Conservation (phyloP, 176 grass and related monocot species). For the Carex kokanica region DNA sequence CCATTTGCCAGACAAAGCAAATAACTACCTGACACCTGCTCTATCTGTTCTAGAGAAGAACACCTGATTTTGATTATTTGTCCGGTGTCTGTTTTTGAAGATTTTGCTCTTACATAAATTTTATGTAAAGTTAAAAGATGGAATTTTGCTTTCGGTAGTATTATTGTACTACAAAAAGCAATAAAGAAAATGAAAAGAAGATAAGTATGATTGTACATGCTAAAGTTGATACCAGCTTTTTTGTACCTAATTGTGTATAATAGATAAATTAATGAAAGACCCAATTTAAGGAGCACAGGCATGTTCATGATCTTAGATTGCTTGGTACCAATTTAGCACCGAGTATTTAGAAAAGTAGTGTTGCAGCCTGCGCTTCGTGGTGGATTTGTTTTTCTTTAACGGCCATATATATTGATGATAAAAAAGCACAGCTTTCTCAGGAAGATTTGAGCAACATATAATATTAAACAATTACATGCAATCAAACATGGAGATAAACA, state of each 20-base stretch:
- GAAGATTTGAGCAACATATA: too few relatives aligned
- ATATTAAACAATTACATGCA: too few relatives aligned
- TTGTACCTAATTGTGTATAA: slow-evolving; percentile 18
- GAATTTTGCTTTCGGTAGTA: background rate
- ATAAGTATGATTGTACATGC: background rate
- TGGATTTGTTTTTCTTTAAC: too few relatives aligned
- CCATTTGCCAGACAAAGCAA: slow-evolving; percentile 98
- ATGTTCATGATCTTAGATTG: background rate
- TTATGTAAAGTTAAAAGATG: background rate
- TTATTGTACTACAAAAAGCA: background rate
- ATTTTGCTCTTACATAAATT: slow-evolving; percentile 1
- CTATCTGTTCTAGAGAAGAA: slow-evolving; percentile 96
- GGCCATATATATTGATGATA: too few relatives aligned
- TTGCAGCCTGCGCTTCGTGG: too few relatives aligned
- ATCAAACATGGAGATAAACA: background rate
- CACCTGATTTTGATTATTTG: slow-evolving; percentile 46
- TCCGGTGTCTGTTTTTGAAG: background rate
- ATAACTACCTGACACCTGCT: slow-evolving; percentile 93
- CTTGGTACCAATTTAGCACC: background rate
- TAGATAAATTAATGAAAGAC: slow-evolving; percentile 14
- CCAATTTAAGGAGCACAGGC: background rate
- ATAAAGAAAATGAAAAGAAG: background rate
- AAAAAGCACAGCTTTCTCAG: too few relatives aligned
- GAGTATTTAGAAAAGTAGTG: background rate
- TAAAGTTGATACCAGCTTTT: background rate